Percentiles rank a stretch among this genome's conserved stretches.
phyloP scores from a whole-genome alignment of 1,139 yeast species.

The Tardiomyces depauwii region DNA sequence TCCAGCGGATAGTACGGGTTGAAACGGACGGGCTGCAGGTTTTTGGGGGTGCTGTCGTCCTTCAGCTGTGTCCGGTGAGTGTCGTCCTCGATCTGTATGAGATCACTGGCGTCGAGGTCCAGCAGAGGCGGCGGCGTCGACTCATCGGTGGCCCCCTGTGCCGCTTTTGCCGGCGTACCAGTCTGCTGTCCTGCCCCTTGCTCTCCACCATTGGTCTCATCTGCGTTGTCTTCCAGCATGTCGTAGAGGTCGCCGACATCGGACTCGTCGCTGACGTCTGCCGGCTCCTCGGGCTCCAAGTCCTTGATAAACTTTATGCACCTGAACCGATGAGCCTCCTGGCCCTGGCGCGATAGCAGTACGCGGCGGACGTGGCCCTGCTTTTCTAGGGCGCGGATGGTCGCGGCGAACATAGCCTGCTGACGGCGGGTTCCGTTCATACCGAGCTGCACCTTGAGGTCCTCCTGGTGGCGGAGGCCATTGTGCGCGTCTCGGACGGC shows the following conservation, averaged over 20 bases:
- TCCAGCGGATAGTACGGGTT: slow-evolving; percentile 53
- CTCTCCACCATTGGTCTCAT: too few species aligned
- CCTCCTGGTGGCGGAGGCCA: slow-evolving; percentile 53
- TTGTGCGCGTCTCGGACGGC: slow-evolving; percentile 56
- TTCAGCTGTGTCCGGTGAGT: too few species aligned
- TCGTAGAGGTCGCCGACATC: neutral
- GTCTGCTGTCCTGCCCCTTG: too few species aligned
- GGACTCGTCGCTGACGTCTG: neutral
- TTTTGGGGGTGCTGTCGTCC: too few species aligned
- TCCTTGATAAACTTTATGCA: neutral
- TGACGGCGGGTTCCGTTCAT: neutral
- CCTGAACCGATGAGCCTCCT: neutral
- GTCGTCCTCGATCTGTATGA: too few species aligned
- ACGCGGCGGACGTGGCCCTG: neutral
- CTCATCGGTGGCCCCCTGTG: too few species aligned
- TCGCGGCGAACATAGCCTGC: neutral
- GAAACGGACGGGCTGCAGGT: slow-evolving; percentile 13
- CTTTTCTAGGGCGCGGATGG: neutral
- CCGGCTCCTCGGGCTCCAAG: neutral
- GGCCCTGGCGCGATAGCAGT: neutral
- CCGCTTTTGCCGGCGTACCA: too few species aligned
- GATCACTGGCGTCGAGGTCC: too few species aligned
- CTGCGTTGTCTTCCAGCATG: too few species aligned
- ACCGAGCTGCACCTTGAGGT: slow-evolving; percentile 51
- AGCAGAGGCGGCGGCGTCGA: too few species aligned